Conservation (phyloP, 257 asterid genomes). For the Solanum medicagineum region DNA sequence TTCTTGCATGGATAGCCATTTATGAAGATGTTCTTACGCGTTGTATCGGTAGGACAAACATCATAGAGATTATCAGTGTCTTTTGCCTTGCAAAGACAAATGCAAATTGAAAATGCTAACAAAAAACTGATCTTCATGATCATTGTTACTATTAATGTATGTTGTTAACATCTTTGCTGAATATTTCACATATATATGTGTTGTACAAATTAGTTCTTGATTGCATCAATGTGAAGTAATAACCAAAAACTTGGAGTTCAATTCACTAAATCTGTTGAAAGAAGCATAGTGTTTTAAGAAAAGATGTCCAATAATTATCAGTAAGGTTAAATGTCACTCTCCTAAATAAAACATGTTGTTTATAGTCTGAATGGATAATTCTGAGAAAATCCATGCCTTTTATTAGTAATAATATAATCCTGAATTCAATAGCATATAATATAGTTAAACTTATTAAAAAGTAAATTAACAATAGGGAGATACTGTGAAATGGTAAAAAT, state of each 20-base stretch:
- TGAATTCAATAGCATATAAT: neutral
- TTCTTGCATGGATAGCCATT: conserved; percentile 67
- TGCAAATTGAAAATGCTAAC: neutral
- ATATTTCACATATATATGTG: neutral
- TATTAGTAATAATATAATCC: neutral
- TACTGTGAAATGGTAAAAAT: neutral
- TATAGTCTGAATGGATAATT: neutral
- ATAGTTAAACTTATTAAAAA: neutral
- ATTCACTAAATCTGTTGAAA: conserved; percentile 27
- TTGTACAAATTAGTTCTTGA: neutral
- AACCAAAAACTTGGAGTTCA: conserved; percentile 51
- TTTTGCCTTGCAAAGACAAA: neutral
- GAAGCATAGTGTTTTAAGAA: conserved; percentile 20
- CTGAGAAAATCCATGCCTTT: neutral
- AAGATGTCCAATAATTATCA: conserved; percentile 25
- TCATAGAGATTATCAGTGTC: conserved; percentile 50
- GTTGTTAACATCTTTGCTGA: neutral
- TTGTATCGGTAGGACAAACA: conserved; percentile 37
- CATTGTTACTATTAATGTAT: neutral
- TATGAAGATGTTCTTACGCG: conserved; percentile 21
- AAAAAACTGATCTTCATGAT: conserved; percentile 1
- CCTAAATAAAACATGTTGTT: neutral
- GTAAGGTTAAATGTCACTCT: conserved; percentile 26
- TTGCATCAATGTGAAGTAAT: conserved; percentile 26
- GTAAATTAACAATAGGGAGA: neutral